Percentiles rank a stretch among this genome's conserved stretches.
Conservation (phyloP, 1,284 basidiomycete species). For the Puccinia polysora region DNA sequence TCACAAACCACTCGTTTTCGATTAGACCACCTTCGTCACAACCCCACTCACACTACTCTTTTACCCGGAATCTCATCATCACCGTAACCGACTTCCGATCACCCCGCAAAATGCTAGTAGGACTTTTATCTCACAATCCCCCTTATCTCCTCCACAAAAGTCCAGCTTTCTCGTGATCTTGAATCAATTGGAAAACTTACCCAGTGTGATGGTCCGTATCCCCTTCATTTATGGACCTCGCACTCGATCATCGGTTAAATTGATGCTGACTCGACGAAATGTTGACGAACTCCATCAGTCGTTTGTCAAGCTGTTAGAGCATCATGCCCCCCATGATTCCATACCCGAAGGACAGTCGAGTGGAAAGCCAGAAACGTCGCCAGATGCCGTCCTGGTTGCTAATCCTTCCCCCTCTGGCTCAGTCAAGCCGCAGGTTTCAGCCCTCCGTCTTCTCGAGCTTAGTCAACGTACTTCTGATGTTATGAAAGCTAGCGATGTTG, state of each 20-base stretch:
- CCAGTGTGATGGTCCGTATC: constrained; percentile 57
- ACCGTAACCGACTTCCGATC: constrained; percentile 52
- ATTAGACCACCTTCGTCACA: constrained; percentile 53
- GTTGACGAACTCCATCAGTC: constrained; percentile 13
- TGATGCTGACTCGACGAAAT: neutral
- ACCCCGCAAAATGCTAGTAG: constrained; percentile 1
- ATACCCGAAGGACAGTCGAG: neutral
- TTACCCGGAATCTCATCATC: constrained; percentile 53
- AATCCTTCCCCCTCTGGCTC: neutral
- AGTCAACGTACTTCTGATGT: constrained; percentile 80
- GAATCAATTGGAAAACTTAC: constrained; percentile 81
- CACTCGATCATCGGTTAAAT: neutral
- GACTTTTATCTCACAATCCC: neutral
- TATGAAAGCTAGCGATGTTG: constrained; percentile 69
- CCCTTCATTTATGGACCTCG: constrained; percentile 47
- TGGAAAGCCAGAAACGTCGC: neutral
- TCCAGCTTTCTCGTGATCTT: constrained; percentile 74
- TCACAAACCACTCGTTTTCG: too few species aligned
- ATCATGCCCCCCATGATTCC: constrained; percentile 33
- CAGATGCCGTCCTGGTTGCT: too few species aligned
- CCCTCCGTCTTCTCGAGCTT: constrained; percentile 79
- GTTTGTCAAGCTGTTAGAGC: constrained; percentile 40
- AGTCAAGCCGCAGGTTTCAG: constrained; percentile 57
- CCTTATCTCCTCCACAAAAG: constrained; percentile 50
- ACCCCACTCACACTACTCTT: constrained; percentile 54